Base-by-base conservation (phyloP, 2,329 filamentous ascomycete species). In the Paecilomyces fulvus region DNA sequence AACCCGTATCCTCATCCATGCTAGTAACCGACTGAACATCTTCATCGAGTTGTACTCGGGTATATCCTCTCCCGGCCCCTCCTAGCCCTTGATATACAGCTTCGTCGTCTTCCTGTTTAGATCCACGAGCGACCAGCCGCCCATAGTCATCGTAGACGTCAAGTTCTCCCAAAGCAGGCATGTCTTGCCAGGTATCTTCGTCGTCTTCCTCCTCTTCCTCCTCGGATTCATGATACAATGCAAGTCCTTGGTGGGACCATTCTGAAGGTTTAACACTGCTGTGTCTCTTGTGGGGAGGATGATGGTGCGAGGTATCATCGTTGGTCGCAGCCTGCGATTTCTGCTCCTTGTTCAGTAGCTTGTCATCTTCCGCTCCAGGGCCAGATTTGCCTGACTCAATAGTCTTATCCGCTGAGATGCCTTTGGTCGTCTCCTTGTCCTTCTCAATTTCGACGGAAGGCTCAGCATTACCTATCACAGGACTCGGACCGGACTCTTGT, bases 71-170 rank as follows among this genome's bases (percentile, higher is more conserved):
- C 43, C 91, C 91, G 8, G 92, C 92, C 28, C 92, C 92, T 23
- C 92, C 92, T 0, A 96, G 80, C 12, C 87, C 87, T 21, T 79
- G 83, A 65, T 95, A 95, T 48, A 82, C 85, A 59, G 85, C 83
- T 55, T 87, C 86, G 51, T 90, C 86, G 12, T 86, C 83, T 30
- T 82, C 82, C 58, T 87, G 84, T 43, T 81, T 78, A 57, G 87
- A 87, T 64, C 95, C 92, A 60, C 83, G 86, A 11, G 94, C 94
- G 61, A 99, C 80, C 28, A 99, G 80, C 62, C 83, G 89, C 63
- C 95, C 89, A 70, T 95, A 87, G 66, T 99, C 94, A 69, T 99
- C 90, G 72, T 97, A 99, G 63, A 96, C 88, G 73, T 97, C 92
- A 70, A 94, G 95, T 37, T 88, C 87, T 7, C 92, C 94, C 67